A percentile compares a stretch with the other conserved stretches of the same genome.
Conservation (phyloP, 495 filamentous ascomycete genomes). For the Chaetomidium leptoderma region DNA sequence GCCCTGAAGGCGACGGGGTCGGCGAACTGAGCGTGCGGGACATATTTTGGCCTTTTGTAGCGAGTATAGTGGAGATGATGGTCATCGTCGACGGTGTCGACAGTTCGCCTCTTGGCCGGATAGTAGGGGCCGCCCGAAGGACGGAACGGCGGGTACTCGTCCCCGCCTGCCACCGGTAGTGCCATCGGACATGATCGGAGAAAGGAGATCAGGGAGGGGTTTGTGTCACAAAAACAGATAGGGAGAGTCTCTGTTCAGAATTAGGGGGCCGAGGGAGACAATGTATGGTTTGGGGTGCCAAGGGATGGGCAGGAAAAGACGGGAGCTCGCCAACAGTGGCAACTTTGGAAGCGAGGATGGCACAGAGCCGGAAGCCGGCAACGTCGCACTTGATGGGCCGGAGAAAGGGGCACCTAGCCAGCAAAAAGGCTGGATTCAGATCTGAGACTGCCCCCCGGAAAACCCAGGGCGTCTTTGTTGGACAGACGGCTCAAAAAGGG, state of each 20-base stretch:
- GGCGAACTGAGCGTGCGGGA: constrained; percentile 8
- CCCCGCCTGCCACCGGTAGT: constrained; percentile 30
- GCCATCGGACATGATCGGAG: constrained; percentile 37
- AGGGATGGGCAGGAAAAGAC: not conserved
- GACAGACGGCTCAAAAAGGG: not conserved
- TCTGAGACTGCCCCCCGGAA: not conserved
- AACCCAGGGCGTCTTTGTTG: not conserved
- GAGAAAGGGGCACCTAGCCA: not conserved
- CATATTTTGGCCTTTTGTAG: constrained; percentile 26
- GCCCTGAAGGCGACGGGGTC: constrained; percentile 22
- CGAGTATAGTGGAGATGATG: not conserved
- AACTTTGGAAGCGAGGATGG: not conserved
- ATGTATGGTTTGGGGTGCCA: not conserved
- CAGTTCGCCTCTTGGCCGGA: constrained; percentile 26
- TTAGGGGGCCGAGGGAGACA: no score
- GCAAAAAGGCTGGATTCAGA: not conserved
- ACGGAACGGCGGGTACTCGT: constrained; percentile 27
- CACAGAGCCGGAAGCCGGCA: not conserved
- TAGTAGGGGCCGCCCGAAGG: constrained; percentile 17
- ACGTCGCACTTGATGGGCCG: not conserved
- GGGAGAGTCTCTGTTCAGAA: not conserved
- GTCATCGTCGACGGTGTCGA: constrained; percentile 25
- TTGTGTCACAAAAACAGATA: not conserved
- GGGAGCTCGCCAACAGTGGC: not conserved
- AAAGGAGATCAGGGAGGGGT: not conserved